These are phyloP conservation scores for Kurtzmaniella cleridarum DNA, from an alignment of 805 yeast species.

Conservation along the genomic window DNA sequence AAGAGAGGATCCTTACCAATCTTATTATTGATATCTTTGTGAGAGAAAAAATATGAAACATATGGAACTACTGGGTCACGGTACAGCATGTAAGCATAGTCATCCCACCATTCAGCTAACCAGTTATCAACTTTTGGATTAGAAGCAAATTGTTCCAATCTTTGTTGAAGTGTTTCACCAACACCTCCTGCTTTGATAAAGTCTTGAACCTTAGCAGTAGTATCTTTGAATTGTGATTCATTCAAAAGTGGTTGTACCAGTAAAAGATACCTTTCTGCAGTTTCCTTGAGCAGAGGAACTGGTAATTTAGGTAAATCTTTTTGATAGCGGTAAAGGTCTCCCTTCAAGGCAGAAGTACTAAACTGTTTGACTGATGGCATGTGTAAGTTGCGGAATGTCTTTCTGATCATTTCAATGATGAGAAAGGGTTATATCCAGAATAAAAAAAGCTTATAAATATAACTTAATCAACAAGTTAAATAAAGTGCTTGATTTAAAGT, in stretches of 20 bases:
- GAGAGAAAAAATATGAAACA: conserved; percentile 85
- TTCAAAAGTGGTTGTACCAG: conserved; percentile 67
- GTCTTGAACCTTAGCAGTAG: conserved; percentile 57
- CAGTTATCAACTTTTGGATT: conserved; percentile 67
- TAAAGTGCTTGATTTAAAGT: no score
- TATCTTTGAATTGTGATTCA: conserved; percentile 42
- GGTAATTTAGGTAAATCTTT: conserved; percentile 75
- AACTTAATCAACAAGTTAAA: no score
- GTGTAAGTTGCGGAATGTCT: no score
- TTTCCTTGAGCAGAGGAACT: conserved; percentile 73
- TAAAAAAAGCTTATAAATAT: no score
- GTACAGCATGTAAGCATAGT: conserved; percentile 84
- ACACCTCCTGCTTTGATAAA: conserved; percentile 58
- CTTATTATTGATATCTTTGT: conserved; percentile 57
- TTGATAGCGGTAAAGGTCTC: conserved; percentile 70
- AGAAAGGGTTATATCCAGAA: no score
- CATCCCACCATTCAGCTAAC: conserved; percentile 92
- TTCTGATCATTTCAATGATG: no score
- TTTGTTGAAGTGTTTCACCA: conserved; percentile 63
- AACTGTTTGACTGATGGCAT: conserved; percentile 13
- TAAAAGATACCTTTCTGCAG: conserved; percentile 62
- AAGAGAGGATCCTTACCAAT: conserved; percentile 59
- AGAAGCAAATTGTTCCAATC: conserved; percentile 53
- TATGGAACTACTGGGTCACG: conserved; percentile 94
- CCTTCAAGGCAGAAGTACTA: conserved; percentile 38